Conservation (phyloP, 192 early-diverging fungal genomes). For the Umbelopsis isabellina region DNA sequence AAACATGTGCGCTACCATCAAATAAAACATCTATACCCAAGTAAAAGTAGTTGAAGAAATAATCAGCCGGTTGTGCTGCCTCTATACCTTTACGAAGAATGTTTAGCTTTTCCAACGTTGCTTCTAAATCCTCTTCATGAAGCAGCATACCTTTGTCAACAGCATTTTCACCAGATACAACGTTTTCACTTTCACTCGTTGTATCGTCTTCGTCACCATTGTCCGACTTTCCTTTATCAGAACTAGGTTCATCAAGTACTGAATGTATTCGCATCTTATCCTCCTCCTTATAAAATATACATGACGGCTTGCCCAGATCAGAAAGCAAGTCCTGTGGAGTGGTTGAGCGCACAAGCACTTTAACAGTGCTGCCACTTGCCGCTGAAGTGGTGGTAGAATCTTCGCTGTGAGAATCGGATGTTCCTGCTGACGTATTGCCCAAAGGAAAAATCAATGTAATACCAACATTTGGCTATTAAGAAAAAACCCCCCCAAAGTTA, state of each 20-base stretch:
- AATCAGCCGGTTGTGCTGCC: constrained; percentile 55
- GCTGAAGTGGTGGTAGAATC: constrained; percentile 1
- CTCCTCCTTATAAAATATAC: constrained; percentile 67
- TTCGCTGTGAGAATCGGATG: not conserved
- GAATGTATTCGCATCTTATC: constrained; percentile 77
- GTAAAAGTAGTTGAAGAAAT: constrained; percentile 79
- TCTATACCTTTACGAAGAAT: constrained; percentile 27
- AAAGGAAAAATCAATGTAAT: constrained; percentile 44
- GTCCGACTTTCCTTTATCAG: constrained; percentile 32
- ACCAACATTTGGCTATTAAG: constrained; percentile 45
- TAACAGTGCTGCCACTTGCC: constrained; percentile 28
- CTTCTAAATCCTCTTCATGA: not conserved
- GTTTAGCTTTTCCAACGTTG: not conserved
- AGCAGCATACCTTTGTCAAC: constrained; percentile 23
- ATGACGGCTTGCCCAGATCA: constrained; percentile 66
- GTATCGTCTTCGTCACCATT: constrained; percentile 41
- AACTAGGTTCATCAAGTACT: constrained; percentile 31
- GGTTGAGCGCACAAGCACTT: constrained; percentile 52
- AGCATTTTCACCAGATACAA: constrained; percentile 9
- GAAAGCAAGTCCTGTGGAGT: constrained; percentile 73
- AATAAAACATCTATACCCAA: constrained; percentile 76
- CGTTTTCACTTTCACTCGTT: not conserved
- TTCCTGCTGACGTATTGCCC: constrained; percentile 13
- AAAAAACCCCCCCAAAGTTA: constrained; percentile 3
- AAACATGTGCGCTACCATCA: constrained; percentile 64